Evolutionary conservation across 2,329 filamentous ascomycete species (phyloP).

Genomic region (Aspergillus sp.): DNA sequence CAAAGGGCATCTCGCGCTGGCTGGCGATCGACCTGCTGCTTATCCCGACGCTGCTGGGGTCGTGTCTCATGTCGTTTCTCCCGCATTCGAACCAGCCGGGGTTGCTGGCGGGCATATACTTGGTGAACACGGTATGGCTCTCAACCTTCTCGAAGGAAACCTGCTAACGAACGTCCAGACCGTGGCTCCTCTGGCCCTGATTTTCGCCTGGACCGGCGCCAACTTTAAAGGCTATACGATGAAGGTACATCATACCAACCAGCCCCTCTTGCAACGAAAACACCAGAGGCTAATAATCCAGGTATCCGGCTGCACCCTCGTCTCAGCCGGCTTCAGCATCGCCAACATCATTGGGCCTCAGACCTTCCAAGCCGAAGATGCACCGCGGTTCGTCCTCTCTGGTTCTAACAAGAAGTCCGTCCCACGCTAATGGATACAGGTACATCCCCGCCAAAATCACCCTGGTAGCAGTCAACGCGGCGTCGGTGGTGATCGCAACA

Average conservation of each 20-base stretch:
- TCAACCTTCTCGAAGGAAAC: conserved; percentile 6
- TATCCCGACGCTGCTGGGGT: conserved; percentile 38
- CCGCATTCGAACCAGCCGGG: conserved; percentile 30
- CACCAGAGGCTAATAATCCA: too few species aligned
- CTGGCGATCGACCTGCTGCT: conserved; percentile 34
- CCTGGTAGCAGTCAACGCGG: conserved; percentile 26
- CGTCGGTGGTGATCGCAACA: conserved; percentile 18
- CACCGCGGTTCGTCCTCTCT: conserved; percentile 24
- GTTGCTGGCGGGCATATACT: conserved; percentile 35
- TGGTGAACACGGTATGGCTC: conserved; percentile 19
- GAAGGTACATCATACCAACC: conserved; percentile 11
- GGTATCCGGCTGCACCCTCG: conserved; percentile 36
- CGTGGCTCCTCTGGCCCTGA: conserved; percentile 33
- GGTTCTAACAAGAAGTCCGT: too few species aligned
- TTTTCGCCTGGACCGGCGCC: conserved; percentile 36
- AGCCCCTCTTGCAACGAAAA: conserved; percentile 8
- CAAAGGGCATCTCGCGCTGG: conserved; percentile 31
- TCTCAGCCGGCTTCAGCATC: conserved; percentile 36
- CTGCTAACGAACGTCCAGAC: conserved; percentile 18
- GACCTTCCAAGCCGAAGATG: conserved; percentile 36
- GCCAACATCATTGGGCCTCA: conserved; percentile 23
- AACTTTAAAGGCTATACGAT: conserved; percentile 42
- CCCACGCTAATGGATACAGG: conserved; percentile 7
- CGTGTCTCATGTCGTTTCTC: conserved; percentile 28
- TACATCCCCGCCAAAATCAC: conserved; percentile 29